Base-by-base conservation (phyloP, 208 protist genomes). In the Lotmaria passim region DNA sequence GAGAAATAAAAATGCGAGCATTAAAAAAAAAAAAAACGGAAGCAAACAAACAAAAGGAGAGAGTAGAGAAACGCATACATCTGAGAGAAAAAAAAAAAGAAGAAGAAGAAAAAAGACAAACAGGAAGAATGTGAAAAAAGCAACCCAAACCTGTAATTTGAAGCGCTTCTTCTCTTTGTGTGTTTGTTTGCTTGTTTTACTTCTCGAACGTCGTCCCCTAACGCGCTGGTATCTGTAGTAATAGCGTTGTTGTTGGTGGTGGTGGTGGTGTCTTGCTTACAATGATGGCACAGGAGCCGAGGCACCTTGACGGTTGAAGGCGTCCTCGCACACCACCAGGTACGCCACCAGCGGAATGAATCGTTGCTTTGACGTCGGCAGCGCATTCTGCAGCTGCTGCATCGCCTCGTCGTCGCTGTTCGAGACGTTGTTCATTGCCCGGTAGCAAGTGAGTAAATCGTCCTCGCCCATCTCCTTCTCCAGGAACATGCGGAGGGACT, bases 401-500 rank as follows among this genome's bases (percentile, higher is more conserved):
- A 93, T 92, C 6, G 76, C 81, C 59, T 92, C 83, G 28, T 93
- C 87, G 56, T 96, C 85, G 31, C 85, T 83, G 23, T 63, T 75
- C n/a, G 81, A 79, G 39, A 94, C 83, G 73, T 85, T 85, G 75
- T 91, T 92, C 82, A 96, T 83, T 39, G 78, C 83, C 17, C 79
- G 68, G 67, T 98, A 98, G 44, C 82, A 89, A 17, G 44, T 43
- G 1, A 97, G 60, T 3, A 98, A 78, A 17, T 60, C 44, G 2
- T 86, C 76, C 10, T 96, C 94, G 15, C 94, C 92, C 48, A 98
- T 78, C 51, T 86, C 58, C 3, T 84, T 66, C 64, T 96, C 91
- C 19, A 98, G 73, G 67, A 93, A 97, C 31, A 96, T 81, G 50
- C 94, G 88, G 15, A 98, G 83, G 11, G 83, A 85, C 81, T 98